Conservation (phyloP, 1,139 yeast genomes). For the Waltiozyma sp. region DNA sequence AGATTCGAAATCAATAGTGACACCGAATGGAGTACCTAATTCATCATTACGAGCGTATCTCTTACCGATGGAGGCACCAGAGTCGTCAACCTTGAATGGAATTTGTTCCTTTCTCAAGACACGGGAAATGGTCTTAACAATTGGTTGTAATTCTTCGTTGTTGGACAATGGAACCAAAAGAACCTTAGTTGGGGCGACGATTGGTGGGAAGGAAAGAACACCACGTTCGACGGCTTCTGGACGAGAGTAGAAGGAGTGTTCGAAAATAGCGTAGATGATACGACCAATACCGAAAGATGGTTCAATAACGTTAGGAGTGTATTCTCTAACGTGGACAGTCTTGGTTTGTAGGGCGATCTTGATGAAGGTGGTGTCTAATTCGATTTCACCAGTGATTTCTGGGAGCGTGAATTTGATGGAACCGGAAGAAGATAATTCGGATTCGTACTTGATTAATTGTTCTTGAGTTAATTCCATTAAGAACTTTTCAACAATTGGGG, state of each 20-base stretch:
- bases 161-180: constrained; percentile 88
- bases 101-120: constrained; percentile 71
- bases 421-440: constrained; percentile 51
- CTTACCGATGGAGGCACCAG: constrained; percentile 96
- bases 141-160: constrained; percentile 70
- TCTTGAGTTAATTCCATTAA: constrained; percentile 69
- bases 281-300: constrained; percentile 99
- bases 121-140: constrained; percentile 57
- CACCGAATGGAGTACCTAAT: constrained; percentile 98
- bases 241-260: constrained; percentile 93
- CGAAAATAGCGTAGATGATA: constrained; percentile 84
- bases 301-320: constrained; percentile 94
- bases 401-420: constrained; percentile 55
- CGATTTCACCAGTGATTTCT: constrained; percentile 47
- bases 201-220: constrained; percentile 86
- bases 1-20: constrained; percentile 94
- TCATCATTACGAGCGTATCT: constrained; percentile 99
- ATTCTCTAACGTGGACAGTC: constrained; percentile 89
- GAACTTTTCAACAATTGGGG: constrained; percentile 83
- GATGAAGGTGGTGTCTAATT: constrained; percentile 62
- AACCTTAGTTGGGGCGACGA: constrained; percentile 97
- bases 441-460: constrained; percentile 68
- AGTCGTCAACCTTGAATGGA: constrained; percentile 94
- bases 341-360: constrained; percentile 68
- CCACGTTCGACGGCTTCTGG: constrained; percentile 87